These are phyloP conservation scores for Globomyces pollinis-pini DNA, from an alignment of 192 early-diverging fungal species.

Conservation along the genomic window DNA sequence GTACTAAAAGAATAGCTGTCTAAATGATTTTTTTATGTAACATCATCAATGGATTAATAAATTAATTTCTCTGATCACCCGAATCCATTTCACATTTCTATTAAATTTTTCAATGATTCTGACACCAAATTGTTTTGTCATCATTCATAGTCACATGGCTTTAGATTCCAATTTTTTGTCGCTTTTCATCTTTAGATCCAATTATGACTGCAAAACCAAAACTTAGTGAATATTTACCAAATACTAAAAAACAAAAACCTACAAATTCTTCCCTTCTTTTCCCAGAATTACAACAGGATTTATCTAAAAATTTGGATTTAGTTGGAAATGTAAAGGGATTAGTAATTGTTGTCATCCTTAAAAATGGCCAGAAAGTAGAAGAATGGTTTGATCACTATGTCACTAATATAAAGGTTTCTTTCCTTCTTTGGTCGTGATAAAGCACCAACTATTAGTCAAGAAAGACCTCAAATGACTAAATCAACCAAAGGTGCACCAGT, in stretches of 20 bases:
- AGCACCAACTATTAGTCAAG: constrained; percentile 20
- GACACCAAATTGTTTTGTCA: too few species aligned
- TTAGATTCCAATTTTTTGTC: too few species aligned
- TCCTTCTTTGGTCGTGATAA: constrained; percentile 21
- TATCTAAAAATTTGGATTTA: constrained; percentile 19
- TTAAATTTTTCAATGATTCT: too few species aligned
- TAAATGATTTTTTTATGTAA: too few species aligned
- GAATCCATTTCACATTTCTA: too few species aligned
- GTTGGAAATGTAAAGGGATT: constrained; percentile 23
- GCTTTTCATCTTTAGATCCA: too few species aligned
- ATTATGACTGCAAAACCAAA: neutral
- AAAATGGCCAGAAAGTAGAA: constrained; percentile 18
- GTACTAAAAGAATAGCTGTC: too few species aligned
- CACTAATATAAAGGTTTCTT: constrained; percentile 15
- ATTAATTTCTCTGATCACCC: too few species aligned
- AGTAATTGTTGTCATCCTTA: constrained; percentile 23
- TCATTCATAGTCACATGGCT: too few species aligned
- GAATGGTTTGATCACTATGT: constrained; percentile 32
- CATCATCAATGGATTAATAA: too few species aligned
- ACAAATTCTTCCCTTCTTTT: constrained; percentile 22
- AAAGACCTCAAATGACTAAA: neutral
- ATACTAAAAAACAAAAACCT: constrained; percentile 11
- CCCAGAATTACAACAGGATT: constrained; percentile 25
- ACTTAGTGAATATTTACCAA: neutral
- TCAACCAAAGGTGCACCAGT: constrained; percentile 15